phyloP scores from a whole-genome alignment of 1,284 basidiomycete genomes.

The Papiliotrema nemorosa region DNA sequence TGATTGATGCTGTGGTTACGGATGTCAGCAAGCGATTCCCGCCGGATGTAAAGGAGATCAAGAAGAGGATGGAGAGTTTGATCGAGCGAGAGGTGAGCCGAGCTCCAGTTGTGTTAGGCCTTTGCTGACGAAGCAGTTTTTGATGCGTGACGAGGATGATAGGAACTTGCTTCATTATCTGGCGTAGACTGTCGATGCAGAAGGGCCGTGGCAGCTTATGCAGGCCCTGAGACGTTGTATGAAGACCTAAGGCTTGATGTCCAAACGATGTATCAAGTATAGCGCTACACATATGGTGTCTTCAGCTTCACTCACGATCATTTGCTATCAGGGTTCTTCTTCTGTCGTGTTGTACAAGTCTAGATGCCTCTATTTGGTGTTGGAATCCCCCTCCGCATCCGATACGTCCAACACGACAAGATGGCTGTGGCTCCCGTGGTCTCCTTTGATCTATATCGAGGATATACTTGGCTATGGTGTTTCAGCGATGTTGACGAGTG shows the following conservation, averaged over 20 bases:
- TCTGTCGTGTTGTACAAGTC: too few relatives aligned
- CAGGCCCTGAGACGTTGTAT: neutral
- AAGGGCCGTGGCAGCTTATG: neutral
- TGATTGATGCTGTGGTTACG: slow-evolving; percentile 57
- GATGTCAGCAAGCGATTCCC: slow-evolving; percentile 60
- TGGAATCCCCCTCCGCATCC: too few relatives aligned
- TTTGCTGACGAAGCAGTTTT: slow-evolving; percentile 55
- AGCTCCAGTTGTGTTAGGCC: neutral
- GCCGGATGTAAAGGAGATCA: slow-evolving; percentile 64
- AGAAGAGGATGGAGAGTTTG: slow-evolving; percentile 72
- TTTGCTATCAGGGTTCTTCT: too few relatives aligned
- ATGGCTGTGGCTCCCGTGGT: too few relatives aligned
- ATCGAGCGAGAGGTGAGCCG: slow-evolving; percentile 64
- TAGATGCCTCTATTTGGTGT: too few relatives aligned
- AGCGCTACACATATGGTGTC: too few relatives aligned
- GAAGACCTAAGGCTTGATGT: neutral
- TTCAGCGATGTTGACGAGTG: too few relatives aligned
- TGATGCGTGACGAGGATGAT: slow-evolving; percentile 70
- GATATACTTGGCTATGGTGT: too few relatives aligned
- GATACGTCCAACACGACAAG: too few relatives aligned
- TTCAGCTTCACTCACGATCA: too few relatives aligned
- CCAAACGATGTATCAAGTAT: neutral
- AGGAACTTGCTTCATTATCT: slow-evolving; percentile 71
- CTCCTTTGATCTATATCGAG: too few relatives aligned
- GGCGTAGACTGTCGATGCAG: slow-evolving; percentile 31